A percentile compares a stretch with the other conserved stretches of the same genome.
These are phyloP conservation scores for Dendrostoma leiphaemia DNA, from an alignment of 2,329 filamentous ascomycete species.

Conservation along the genomic window DNA sequence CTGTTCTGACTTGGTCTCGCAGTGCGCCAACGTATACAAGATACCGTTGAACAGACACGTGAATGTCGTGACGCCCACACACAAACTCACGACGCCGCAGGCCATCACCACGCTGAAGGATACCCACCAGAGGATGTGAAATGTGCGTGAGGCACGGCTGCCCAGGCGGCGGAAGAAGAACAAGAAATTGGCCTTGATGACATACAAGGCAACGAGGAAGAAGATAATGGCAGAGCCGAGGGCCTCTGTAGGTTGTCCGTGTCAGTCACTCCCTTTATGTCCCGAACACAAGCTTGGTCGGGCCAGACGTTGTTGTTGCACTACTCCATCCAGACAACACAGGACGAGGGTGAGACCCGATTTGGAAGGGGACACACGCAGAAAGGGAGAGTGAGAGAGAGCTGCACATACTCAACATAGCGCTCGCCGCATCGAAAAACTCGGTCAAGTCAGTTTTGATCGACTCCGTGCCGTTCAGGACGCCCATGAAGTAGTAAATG, in stretches of 20 bases:
- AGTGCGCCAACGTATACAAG: conserved; percentile 4
- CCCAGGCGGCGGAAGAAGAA: conserved; percentile 17
- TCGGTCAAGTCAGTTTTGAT: background rate
- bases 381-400: too few species aligned
- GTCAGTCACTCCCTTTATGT: too few species aligned
- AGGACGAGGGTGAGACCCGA: too few species aligned
- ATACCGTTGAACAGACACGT: conserved; percentile 14
- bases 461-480: background rate
- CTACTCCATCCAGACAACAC: too few species aligned
- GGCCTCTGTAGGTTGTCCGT: background rate
- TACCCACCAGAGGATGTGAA: conserved; percentile 13
- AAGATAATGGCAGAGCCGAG: conserved; percentile 15
- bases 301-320: too few species aligned
- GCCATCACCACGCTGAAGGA: conserved; percentile 10
- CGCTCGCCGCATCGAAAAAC: conserved; percentile 8
- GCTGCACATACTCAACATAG: conserved; percentile 12
- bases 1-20: conserved; percentile 12
- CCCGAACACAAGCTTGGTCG: too few species aligned
- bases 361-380: background rate
- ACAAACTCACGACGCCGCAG: conserved; percentile 8
- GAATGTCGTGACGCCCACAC: conserved; percentile 15
- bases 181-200: conserved; percentile 18
- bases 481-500: conserved; percentile 15
- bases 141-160: background rate
- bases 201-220: conserved; percentile 13